phyloP scores from a whole-genome alignment of 2,329 filamentous ascomycete genomes.

The Pyrenophora teres region DNA sequence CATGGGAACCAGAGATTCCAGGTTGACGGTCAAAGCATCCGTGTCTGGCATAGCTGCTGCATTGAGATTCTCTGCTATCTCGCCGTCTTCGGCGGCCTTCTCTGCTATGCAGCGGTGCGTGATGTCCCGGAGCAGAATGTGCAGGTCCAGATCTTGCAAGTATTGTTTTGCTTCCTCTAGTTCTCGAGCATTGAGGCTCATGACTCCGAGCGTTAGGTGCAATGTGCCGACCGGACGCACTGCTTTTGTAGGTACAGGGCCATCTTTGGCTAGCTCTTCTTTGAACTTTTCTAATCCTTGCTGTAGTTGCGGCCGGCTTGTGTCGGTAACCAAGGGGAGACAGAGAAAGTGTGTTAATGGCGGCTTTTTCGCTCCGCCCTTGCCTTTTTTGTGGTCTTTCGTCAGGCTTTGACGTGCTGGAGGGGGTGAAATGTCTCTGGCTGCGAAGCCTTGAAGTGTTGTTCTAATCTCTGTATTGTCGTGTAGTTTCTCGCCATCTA shows the following conservation, averaged over 20 bases:
- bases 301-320: slow-evolving; percentile 68
- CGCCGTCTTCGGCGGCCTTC: slow-evolving; percentile 17
- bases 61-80: slow-evolving; percentile 38
- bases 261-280: slow-evolving; percentile 49
- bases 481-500: slow-evolving; percentile 41
- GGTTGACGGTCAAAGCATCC: slow-evolving; percentile 45
- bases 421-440: slow-evolving; percentile 19
- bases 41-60: slow-evolving; percentile 33
- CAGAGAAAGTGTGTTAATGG: slow-evolving; percentile 75
- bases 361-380: slow-evolving; percentile 44
- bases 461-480: slow-evolving; percentile 34
- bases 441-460: slow-evolving; percentile 23
- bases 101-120: slow-evolving; percentile 19
- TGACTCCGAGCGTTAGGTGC: slow-evolving; percentile 85
- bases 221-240: slow-evolving; percentile 78
- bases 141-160: slow-evolving; percentile 54
- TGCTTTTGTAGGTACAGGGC: slow-evolving; percentile 65
- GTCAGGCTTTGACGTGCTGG: slow-evolving; percentile 9
- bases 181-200: slow-evolving; percentile 66
- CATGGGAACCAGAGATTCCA: slow-evolving; percentile 64
- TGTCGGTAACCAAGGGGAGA: slow-evolving; percentile 68
- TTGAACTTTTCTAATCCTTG: slow-evolving; percentile 65
- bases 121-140: slow-evolving; percentile 24
- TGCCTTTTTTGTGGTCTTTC: slow-evolving; percentile 17
- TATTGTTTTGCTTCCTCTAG: slow-evolving; percentile 52